Evolutionary conservation across 108 stramenopile species (phyloP).

Genomic region (Pseudonitzschia pungens): DNA sequence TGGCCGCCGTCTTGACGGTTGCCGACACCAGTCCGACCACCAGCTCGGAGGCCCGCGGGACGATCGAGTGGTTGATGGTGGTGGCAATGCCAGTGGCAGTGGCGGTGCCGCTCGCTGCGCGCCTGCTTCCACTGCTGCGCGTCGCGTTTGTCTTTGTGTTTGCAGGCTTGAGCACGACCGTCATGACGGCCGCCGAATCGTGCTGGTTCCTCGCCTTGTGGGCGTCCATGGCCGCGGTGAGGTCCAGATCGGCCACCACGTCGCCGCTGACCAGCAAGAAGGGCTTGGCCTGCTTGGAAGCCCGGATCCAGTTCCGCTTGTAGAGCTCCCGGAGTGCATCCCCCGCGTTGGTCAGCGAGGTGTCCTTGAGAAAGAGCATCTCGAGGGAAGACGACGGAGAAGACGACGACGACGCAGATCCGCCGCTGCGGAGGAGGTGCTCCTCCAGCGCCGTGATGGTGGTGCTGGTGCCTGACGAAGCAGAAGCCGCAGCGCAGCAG

Average conservation of each 20-base stretch:
- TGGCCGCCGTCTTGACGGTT: neutral
- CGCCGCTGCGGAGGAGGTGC: neutral
- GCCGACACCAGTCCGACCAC: conserved; percentile 21
- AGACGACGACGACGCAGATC: too few species aligned
- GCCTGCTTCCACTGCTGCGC: too few species aligned
- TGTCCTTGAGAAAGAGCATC: conserved; percentile 62
- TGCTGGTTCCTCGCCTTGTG: conserved; percentile 72
- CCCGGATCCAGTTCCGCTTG: conserved; percentile 75
- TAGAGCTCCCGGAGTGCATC: conserved; percentile 96
- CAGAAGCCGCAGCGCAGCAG: too few species aligned
- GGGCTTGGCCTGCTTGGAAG: conserved; percentile 79
- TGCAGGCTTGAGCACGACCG: conserved; percentile 72
- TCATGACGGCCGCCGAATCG: conserved; percentile 86
- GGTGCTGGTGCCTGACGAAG: too few species aligned
- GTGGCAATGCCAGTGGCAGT: too few species aligned
- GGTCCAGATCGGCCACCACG: conserved; percentile 90
- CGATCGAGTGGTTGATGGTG: conserved; percentile 5
- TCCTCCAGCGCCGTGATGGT: neutral
- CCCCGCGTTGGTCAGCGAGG: conserved; percentile 82
- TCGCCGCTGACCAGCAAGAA: conserved; percentile 95
- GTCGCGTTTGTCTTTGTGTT: too few species aligned
- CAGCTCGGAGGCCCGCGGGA: conserved; percentile 15
- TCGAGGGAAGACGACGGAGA: too few species aligned
- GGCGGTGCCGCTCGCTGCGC: neutral
- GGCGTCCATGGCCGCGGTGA: conserved; percentile 54